Evolutionary conservation across 2,329 filamentous ascomycete species (phyloP).

Genomic region (Monilinia laxa): DNA sequence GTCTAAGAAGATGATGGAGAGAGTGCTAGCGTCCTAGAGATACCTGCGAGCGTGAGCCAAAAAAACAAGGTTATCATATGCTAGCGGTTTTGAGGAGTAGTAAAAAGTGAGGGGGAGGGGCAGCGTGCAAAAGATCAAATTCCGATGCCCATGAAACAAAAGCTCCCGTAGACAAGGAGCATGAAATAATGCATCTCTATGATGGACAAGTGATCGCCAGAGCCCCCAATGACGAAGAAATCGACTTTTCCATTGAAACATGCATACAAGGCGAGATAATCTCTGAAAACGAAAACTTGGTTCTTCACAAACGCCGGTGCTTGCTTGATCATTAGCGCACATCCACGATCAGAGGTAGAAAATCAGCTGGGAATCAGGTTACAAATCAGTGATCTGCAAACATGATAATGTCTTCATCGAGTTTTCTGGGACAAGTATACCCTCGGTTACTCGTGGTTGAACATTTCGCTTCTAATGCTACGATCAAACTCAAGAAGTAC

Average conservation of each 20-base stretch:
- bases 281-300: not conserved
- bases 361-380: not conserved
- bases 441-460: not conserved
- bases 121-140: not conserved
- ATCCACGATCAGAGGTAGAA: conserved; percentile 1
- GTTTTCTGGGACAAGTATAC: not conserved
- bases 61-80: not conserved
- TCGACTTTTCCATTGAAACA: not conserved
- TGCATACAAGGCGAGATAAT: not conserved
- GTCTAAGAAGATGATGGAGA: not conserved
- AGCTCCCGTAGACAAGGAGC: not conserved
- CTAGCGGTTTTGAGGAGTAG: not conserved
- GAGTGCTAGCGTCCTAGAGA: not conserved
- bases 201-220: not conserved
- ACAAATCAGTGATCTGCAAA: conserved; percentile 17
- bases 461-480: conserved; percentile 5
- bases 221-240: not conserved
- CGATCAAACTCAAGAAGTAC: not conserved
- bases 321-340: not conserved
- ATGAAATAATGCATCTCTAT: not conserved
- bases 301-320: not conserved
- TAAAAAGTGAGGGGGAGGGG: not conserved
- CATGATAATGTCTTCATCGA: conserved; percentile 2
- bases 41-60: not conserved
- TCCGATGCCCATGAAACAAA: not conserved